Percentiles rank a stretch among this genome's conserved stretches.
Conservation (phyloP, 2,329 filamentous ascomycete genomes). For the Alternaria longipes region DNA sequence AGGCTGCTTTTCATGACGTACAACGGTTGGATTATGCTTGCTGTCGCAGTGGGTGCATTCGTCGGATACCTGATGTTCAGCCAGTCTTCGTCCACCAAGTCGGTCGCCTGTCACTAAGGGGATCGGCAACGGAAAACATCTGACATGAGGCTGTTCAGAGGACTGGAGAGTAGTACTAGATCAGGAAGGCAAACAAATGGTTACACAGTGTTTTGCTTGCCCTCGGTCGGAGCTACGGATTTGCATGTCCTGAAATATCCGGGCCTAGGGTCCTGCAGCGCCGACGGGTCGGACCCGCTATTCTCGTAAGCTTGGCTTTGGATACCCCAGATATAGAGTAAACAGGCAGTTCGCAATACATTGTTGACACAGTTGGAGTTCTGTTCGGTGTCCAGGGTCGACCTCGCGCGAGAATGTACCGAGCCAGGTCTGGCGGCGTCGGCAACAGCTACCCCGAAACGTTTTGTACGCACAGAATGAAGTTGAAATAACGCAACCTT, state of each 20-base stretch:
- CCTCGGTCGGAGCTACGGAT: not conserved
- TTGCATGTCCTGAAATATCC: conserved; percentile 17
- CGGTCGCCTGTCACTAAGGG: conserved; percentile 84
- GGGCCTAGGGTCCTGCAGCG: not conserved
- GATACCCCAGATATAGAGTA: not conserved
- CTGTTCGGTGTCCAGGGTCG: not conserved
- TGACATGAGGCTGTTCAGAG: not conserved
- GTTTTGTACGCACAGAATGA: not conserved
- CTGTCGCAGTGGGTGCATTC: conserved; percentile 88
- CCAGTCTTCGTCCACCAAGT: conserved; percentile 76
- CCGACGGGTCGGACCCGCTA: not conserved
- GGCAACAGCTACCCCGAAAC: conserved; percentile 12
- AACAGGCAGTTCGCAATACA: not conserved
- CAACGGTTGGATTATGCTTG: conserved; percentile 96
- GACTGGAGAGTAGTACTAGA: not conserved
- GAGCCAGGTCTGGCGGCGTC: conserved; percentile 16
- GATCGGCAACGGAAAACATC: not conserved
- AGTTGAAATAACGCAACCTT: not conserved
- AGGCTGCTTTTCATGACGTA: conserved; percentile 99
- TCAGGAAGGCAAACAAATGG: not conserved
- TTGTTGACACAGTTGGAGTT: not conserved
- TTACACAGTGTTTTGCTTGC: not conserved
- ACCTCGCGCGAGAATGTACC: conserved; percentile 19
- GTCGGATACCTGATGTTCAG: conserved; percentile 86
- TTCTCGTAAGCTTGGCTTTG: not conserved